Evolutionary conservation across 73 alveolate genomes (phyloP).

Genomic region (Blepharisma stoltei): DNA sequence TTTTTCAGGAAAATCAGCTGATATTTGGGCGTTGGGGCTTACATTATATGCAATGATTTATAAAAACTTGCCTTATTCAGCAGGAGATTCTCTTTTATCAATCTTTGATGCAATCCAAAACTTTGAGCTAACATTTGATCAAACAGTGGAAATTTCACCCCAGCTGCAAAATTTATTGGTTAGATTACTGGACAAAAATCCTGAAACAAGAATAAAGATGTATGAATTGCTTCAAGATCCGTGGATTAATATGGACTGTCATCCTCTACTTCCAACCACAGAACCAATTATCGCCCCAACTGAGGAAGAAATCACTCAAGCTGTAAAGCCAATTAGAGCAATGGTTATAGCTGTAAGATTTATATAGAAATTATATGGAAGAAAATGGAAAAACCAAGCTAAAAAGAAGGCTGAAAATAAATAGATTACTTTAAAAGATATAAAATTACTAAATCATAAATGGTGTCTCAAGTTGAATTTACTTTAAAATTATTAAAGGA

Average conservation of each 20-base stretch:
- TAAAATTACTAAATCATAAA: too few relatives aligned
- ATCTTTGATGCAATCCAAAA: slow-evolving; percentile 60
- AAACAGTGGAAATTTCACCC: slow-evolving; percentile 53
- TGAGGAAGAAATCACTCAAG: slow-evolving; percentile 41
- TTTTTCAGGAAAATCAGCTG: slow-evolving; percentile 91
- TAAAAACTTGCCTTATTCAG: slow-evolving; percentile 78
- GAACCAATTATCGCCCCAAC: slow-evolving; percentile 30
- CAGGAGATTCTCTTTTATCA: slow-evolving; percentile 57
- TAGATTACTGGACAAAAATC: slow-evolving; percentile 78
- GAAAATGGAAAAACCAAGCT: slow-evolving; percentile 1
- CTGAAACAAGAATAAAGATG: slow-evolving; percentile 74
- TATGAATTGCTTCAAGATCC: slow-evolving; percentile 67
- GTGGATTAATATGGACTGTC: slow-evolving; percentile 73
- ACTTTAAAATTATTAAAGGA: too few relatives aligned
- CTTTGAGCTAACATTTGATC: slow-evolving; percentile 45
- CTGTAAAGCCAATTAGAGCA: slow-evolving; percentile 39
- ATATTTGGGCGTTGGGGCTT: slow-evolving; percentile 96
- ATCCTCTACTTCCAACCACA: slow-evolving; percentile 31
- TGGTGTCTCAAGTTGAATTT: too few relatives aligned
- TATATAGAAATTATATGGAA: slow-evolving; percentile 29
- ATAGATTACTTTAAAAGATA: too few relatives aligned
- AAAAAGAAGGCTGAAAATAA: too few relatives aligned
- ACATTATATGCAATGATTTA: slow-evolving; percentile 79
- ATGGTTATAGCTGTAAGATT: slow-evolving; percentile 47
- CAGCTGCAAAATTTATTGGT: slow-evolving; percentile 61